Base-by-base conservation (phyloP, 441 rosid species). In the Bocquillonia castaneifolia region DNA sequence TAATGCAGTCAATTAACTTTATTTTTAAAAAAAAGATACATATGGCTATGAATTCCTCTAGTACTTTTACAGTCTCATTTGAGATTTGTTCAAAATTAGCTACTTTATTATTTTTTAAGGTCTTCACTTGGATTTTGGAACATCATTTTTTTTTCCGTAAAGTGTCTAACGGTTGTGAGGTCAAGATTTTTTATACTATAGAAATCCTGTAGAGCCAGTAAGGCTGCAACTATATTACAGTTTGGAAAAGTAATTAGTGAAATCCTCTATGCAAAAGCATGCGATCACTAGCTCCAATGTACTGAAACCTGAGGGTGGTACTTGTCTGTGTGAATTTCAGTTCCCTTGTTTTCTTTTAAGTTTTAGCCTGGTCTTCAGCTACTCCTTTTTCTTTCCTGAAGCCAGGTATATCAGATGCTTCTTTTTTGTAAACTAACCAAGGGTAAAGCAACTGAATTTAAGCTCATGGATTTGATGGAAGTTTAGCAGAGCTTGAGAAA, bases 401-500 rank as follows among this genome's bases (percentile, higher is more conserved):
- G 90, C 81, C 82, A 85, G 89, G 83, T 82, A 79, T 76, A 73
- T 85, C 86, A 78, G 88, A 85, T 84, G 85, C 76, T 80, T 63
- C 84, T 86, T 79, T 86, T 83, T 85, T 82, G 81, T 82, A 82
- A 81, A 83, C 78, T 86, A 82, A 83, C 80, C 80, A 78, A 85
- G 85, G 80, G 77, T 85, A 85, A 86, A 82, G 79, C 81, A 87
- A 92, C 96, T 94, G 90, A 93, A 81, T 77, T 80, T 85, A 77
- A 79, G 85, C 84, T 87, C 84, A 80, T 94, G 91, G 84, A 78
- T 89, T 84, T 95, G 87, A 86, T 95, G 96, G 92, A 90, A 92
- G 99, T 87, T 90, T 95, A 88, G 90, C 91, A 84, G 99, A 95
- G 86, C 78, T 95, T 14, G 93, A 95, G 93, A 95, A 89, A 79